Evolutionary conservation across 352 stramenopile genomes (phyloP), one percentile per base, ranked within the genome.

Genomic region (Globisporangium iwayamae): DNA sequence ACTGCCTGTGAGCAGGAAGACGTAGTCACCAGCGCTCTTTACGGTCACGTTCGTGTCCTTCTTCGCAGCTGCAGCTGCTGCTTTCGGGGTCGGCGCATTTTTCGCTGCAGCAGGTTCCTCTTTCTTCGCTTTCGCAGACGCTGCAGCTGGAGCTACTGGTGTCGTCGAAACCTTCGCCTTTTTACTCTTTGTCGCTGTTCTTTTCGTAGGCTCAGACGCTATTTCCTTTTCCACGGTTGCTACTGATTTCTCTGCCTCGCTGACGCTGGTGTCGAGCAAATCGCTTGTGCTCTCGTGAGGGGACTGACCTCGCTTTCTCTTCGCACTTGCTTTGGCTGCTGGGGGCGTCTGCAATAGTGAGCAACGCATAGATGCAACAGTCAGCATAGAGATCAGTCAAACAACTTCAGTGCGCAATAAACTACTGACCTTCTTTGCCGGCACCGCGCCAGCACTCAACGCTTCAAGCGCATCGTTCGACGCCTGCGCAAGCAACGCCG

Each of bases 1-100:
- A 54, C 69, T 80, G 4, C 87, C 87, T 0, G 87, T 94, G 45
- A 96, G 71, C 13, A 96, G 65, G 57, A 96, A 94, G 13, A 83
- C 62, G 9, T 69, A 71, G 2, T 61, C 30, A 20, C 38, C 36
- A 22, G 16, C 39, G 14, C 54, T 60, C 36, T 34, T 45, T 52
- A 20, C 38, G 43, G 14, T 11, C 30, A 8, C 25, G 46, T 58
- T 58, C 3, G 52, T 46, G 2, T 30, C 52, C 32, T 56, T 56
- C 39, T 56, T 66, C 20, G 62, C 30, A 28, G 54, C 16, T 50
- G 65, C 75, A 2, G 65, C 45, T 50, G 60, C 58, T 56, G 68
- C 63, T 32, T 75, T 72, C 10, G 53, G 47, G 55, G 66, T 16
- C 11, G 53, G 43, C 25, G 62, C 18, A 32, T 62, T 46, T n/a